phyloP scores from a whole-genome alignment of 2,329 filamentous ascomycete species.

The Pseudocercospora cruenta region DNA sequence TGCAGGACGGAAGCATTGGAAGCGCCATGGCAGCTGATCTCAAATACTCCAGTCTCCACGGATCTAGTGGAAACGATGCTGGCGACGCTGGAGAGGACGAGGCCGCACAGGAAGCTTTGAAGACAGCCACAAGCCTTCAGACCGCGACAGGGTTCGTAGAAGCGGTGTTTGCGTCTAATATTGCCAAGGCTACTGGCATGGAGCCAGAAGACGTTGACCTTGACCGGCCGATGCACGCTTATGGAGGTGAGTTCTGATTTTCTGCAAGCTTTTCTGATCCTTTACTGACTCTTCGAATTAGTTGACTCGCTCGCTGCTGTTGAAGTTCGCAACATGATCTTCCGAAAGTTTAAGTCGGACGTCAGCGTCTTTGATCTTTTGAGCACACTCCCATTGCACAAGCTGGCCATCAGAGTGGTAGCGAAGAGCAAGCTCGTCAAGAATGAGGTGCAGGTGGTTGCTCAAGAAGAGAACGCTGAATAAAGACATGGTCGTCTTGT shows the following conservation, averaged over 20 bases:
- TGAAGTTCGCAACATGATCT: constrained; percentile 13
- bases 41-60: constrained; percentile 8
- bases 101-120: not conserved
- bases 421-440: constrained; percentile 11
- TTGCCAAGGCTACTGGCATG: constrained; percentile 9
- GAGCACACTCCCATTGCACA: constrained; percentile 9
- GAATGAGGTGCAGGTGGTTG: not conserved
- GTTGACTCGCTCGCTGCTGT: constrained; percentile 16
- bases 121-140: not conserved
- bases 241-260: not conserved
- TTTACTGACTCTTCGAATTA: not conserved
- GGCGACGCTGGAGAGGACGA: constrained; percentile 9
- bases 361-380: constrained; percentile 15
- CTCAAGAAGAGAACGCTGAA: not conserved
- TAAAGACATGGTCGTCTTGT: not conserved
- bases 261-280: not conserved
- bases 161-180: not conserved
- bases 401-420: constrained; percentile 3
- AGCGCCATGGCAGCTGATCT: constrained; percentile 2
- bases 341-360: constrained; percentile 8
- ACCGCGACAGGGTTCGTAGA: constrained; percentile 1
- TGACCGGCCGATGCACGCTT: constrained; percentile 8
- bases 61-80: not conserved
- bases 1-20: constrained; percentile 14
- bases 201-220: constrained; percentile 11